Evolutionary conservation across 805 yeast genomes (phyloP), one percentile per base, ranked within the genome.

Genomic region (Spathaspora arborariae): DNA sequence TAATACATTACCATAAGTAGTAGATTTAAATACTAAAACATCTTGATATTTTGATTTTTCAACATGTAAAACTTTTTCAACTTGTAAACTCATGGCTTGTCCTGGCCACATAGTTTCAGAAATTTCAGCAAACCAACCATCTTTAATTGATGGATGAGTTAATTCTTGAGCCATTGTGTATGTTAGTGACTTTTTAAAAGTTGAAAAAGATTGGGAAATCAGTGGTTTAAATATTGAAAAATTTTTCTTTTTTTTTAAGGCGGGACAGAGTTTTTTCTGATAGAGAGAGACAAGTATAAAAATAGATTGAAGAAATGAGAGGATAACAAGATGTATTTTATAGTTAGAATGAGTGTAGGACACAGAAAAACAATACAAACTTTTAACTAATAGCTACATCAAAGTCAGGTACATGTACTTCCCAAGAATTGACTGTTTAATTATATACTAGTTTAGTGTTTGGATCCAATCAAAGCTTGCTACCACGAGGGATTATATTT

Each of bases 21-120:
- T 83, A 44, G 96, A 85, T 72, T 91, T 88, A 75, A 92, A 94
- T 45, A 94, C 94, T 48, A 92, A 75, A 16, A 92, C 91, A 62
- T 92, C 98, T 75, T 92, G 99, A 70, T 86, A 92, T 68, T 84
- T 79, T 50, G 97, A 88, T 68, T 84, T 79, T 66, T 85, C 96
- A 51, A 80, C 85, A 70, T 87, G 90, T 55, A 92, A 77, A 45
- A 92, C 80, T 68, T 90, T 82, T 56, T 92, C 89, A 48, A 92
- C 98, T 54, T 83, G 80, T 57, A 92, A 76, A 44, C 90, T 80
- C 94, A 94, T 84, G 56, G 97, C 98, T 78, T 91, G 96, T 55
- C 99, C 99, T 24, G 99, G 98, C 96, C 97, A 92, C 88, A 89
- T 86, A 64, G 96, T 88, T 68, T 91, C 88, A 56, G 96, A 87